Evolutionary conservation across 148 eudicot genomes (phyloP).

Genomic region (Vaccinium vitisidaea): DNA sequence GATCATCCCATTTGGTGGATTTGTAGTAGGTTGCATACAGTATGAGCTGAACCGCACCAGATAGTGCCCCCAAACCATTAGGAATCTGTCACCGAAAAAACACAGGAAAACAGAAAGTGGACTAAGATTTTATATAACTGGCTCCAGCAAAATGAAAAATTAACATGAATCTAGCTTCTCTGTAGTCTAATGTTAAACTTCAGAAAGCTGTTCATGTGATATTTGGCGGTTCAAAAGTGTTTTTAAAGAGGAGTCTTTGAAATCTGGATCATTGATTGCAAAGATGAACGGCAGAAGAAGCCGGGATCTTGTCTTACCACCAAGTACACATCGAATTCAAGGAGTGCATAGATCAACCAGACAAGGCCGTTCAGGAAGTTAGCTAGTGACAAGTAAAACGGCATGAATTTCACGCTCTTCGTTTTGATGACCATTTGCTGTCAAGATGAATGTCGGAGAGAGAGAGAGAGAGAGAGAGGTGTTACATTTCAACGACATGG

Average conservation of each 20-base stretch:
- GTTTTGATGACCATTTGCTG: conserved; percentile 61
- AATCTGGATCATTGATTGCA: too few relatives aligned
- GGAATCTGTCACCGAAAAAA: conserved; percentile 40
- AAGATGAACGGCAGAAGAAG: too few relatives aligned
- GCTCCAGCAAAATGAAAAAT: neutral
- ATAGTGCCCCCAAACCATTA: conserved; percentile 58
- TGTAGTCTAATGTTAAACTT: too few relatives aligned
- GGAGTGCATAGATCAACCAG: conserved; percentile 58
- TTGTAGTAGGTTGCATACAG: conserved; percentile 49
- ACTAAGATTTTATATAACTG: neutral
- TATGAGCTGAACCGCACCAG: conserved; percentile 48
- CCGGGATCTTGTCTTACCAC: too few relatives aligned
- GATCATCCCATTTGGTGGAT: conserved; percentile 42
- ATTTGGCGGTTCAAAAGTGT: too few relatives aligned
- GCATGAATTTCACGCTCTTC: conserved; percentile 88
- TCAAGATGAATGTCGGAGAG: neutral
- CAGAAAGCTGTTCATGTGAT: too few relatives aligned
- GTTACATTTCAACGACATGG: neutral
- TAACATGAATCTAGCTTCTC: too few relatives aligned
- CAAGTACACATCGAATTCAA: conserved; percentile 38
- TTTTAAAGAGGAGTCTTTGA: too few relatives aligned
- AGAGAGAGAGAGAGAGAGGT: neutral
- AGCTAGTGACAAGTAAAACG: conserved; percentile 63
- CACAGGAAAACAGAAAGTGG: neutral
- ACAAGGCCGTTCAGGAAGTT: conserved; percentile 54